These are phyloP conservation scores for Fonsecaea erecta DNA, from an alignment of 2,329 filamentous ascomycete genomes.

Conservation along the genomic window DNA sequence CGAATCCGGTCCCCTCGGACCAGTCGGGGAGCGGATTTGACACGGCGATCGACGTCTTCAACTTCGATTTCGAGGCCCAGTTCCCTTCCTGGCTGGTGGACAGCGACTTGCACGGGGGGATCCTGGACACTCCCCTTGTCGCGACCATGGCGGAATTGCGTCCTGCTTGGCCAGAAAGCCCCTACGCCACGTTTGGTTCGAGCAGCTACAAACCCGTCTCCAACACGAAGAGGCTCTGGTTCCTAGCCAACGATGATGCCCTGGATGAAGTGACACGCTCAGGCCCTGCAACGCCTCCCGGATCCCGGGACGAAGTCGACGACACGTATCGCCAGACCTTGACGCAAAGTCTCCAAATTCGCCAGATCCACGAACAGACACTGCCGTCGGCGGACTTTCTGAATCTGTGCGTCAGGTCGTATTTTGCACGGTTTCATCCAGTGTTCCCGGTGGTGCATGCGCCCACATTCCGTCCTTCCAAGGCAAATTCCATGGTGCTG, in stretches of 20 bases:
- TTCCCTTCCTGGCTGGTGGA: slow-evolving; percentile 33
- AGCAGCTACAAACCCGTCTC: slow-evolving; percentile 19
- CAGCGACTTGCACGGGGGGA: slow-evolving; percentile 27
- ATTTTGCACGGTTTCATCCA: slow-evolving; percentile 34
- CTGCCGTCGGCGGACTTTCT: slow-evolving; percentile 35
- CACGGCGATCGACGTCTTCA: slow-evolving; percentile 23
- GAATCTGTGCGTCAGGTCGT: slow-evolving; percentile 35
- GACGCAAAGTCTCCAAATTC: slow-evolving; percentile 33
- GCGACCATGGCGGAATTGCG: slow-evolving; percentile 30
- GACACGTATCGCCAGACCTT: slow-evolving; percentile 33
- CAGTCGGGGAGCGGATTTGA: slow-evolving; percentile 17
- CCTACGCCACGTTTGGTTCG: slow-evolving; percentile 14
- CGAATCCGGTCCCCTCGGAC: slow-evolving; percentile 7
- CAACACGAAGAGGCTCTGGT: slow-evolving; percentile 31
- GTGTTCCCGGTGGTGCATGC: slow-evolving; percentile 35
- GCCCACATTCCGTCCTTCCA: slow-evolving; percentile 35
- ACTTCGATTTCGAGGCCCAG: slow-evolving; percentile 30
- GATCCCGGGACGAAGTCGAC: slow-evolving; percentile 32
- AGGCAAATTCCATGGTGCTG: slow-evolving; percentile 41
- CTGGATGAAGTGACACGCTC: slow-evolving; percentile 25
- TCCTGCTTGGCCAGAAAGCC: slow-evolving; percentile 30
- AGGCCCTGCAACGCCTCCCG: slow-evolving; percentile 28
- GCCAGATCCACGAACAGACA: slow-evolving; percentile 25
- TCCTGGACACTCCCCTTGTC: slow-evolving; percentile 31
- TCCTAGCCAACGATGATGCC: slow-evolving; percentile 22